Conservation (phyloP, 169 alveolate species). For the Plasmodium fragile region DNA sequence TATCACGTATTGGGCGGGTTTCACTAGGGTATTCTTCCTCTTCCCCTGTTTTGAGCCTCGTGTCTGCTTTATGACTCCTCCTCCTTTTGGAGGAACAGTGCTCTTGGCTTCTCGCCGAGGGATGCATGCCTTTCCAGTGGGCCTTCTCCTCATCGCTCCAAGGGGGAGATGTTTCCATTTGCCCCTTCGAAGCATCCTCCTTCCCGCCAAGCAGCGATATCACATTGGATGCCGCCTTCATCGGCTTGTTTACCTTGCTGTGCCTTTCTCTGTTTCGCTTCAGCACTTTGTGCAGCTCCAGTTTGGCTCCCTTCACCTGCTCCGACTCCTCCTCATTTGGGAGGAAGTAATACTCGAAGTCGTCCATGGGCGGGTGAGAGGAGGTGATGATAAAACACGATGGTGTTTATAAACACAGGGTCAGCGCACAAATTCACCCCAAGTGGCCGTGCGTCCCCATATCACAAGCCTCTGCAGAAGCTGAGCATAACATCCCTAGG, state of each 20-base stretch:
- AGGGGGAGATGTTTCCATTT: not conserved
- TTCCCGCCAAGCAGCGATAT: conserved; percentile 8
- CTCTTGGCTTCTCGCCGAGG: not conserved
- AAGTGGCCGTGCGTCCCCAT: not conserved
- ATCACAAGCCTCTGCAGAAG: not conserved
- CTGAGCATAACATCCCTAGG: not conserved
- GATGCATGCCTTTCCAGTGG: not conserved
- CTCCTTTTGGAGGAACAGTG: not conserved
- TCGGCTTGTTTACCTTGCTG: conserved; percentile 12
- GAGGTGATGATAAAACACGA: not conserved
- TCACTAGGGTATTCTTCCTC: not conserved
- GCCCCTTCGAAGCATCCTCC: conserved; percentile 5
- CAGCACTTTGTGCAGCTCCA: conserved; percentile 57
- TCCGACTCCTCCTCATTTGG: conserved; percentile 63
- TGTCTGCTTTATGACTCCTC: not conserved
- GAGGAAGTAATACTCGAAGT: conserved; percentile 35
- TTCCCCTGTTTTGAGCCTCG: conserved; percentile 6
- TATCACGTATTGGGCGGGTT: not conserved
- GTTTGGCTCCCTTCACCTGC: conserved; percentile 56
- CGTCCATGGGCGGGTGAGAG: conserved; percentile 25
- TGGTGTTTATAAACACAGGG: too few species aligned
- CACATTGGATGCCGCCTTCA: conserved; percentile 22
- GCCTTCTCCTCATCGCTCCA: not conserved
- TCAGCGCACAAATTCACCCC: too few species aligned
- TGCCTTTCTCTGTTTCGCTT: conserved; percentile 42